Percentiles rank a stretch among this genome's conserved stretches.
Conservation (phyloP, 202 grass and related monocot species). For the Setaria italica region DNA sequence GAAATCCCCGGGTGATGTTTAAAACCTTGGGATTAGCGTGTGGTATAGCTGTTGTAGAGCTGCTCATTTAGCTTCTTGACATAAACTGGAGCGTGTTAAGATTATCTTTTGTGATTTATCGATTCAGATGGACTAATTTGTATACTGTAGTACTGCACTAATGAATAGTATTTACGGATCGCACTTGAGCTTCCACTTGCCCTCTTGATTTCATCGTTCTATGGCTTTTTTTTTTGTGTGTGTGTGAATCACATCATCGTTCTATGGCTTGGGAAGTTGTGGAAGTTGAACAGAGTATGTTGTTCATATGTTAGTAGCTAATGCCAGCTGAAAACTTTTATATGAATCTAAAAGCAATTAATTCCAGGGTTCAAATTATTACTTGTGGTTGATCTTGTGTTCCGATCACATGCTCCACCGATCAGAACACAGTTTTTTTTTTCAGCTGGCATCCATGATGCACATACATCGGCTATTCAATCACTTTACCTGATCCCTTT, state of each 20-base stretch:
- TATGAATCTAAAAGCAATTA: background rate
- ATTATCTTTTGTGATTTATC: conserved; percentile 40
- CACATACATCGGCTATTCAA: background rate
- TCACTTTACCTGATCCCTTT: conserved; percentile 13
- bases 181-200: background rate
- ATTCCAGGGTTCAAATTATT: background rate
- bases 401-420: background rate
- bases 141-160: conserved; percentile 8
- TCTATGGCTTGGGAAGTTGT: background rate
- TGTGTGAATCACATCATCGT: background rate
- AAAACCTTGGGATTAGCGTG: conserved; percentile 49
- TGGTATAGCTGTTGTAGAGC: conserved; percentile 59
- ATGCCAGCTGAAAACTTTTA: background rate
- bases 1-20: conserved; percentile 50
- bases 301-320: background rate
- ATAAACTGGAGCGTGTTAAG: conserved; percentile 34
- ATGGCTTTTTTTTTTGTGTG: too few relatives aligned
- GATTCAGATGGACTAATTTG: conserved; percentile 41
- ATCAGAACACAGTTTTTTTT: background rate
- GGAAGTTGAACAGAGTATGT: background rate
- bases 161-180: conserved; percentile 18
- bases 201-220: conserved; percentile 29
- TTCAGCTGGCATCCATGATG: background rate
- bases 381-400: background rate
- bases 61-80: conserved; percentile 42